Conservation (phyloP, 352 stramenopile species). For the Globisporangium emineosum region DNA sequence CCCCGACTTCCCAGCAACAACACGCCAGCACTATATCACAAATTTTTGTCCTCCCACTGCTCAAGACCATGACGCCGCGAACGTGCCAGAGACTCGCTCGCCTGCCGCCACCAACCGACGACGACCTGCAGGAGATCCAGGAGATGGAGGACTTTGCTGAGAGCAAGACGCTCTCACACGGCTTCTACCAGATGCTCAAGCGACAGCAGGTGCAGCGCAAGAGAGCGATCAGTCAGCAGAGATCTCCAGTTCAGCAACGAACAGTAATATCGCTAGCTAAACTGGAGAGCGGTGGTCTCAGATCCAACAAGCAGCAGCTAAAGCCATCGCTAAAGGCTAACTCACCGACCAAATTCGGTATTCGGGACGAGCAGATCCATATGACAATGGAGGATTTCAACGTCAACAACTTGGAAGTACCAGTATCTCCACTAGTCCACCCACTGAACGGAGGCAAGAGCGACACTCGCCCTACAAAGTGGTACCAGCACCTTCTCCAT, state of each 20-base stretch:
- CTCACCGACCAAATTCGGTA: not conserved
- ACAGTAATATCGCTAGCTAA: not conserved
- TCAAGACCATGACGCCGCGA: conserved; percentile 47
- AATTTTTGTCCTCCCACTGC: conserved; percentile 28
- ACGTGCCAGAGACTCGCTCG: conserved; percentile 40
- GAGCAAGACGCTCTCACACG: conserved; percentile 19
- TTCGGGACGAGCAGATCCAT: conserved; percentile 26
- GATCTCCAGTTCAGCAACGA: not conserved
- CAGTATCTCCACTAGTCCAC: too few species aligned
- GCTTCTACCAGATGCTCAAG: conserved; percentile 36
- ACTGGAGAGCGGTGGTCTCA: not conserved
- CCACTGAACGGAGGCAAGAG: not conserved
- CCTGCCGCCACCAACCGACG: conserved; percentile 29
- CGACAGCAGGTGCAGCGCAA: conserved; percentile 13
- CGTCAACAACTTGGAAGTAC: not conserved
- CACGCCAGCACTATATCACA: not conserved
- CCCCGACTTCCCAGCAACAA: not conserved
- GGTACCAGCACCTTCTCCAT: conserved; percentile 13
- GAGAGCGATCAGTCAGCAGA: not conserved
- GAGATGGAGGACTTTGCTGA: conserved; percentile 39
- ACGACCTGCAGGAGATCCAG: conserved; percentile 39
- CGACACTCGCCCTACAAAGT: not conserved
- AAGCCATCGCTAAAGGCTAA: not conserved
- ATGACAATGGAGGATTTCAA: conserved; percentile 35
- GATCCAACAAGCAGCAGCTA: not conserved